Evolutionary conservation across 306 rosid genomes (phyloP).

Genomic region (Glycyrrhiza uralensis): DNA sequence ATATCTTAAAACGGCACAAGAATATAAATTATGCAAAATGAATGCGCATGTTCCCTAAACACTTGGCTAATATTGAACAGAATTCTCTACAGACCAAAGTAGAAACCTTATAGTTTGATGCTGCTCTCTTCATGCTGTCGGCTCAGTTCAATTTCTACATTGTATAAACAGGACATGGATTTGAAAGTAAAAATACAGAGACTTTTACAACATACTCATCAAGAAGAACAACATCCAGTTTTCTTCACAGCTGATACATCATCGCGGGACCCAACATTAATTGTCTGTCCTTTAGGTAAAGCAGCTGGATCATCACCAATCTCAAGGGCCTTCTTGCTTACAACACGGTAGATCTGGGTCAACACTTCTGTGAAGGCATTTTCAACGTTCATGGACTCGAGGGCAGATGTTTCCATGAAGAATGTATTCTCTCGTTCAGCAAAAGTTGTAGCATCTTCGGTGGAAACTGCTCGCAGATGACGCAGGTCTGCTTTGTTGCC

Average conservation of each 20-base stretch:
- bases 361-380: slow-evolving; percentile 48
- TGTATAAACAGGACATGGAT: slow-evolving; percentile 37
- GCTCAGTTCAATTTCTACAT: slow-evolving; percentile 36
- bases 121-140: slow-evolving; percentile 24
- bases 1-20: slow-evolving; percentile 2
- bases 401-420: slow-evolving; percentile 55
- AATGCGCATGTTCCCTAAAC: slow-evolving; percentile 15
- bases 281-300: slow-evolving; percentile 48
- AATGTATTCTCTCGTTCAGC: slow-evolving; percentile 38
- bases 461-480: slow-evolving; percentile 41
- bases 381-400: slow-evolving; percentile 41
- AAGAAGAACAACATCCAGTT: slow-evolving; percentile 48
- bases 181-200: slow-evolving; percentile 11
- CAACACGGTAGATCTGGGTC: slow-evolving; percentile 38
- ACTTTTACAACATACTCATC: slow-evolving; percentile 36
- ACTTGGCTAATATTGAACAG: slow-evolving; percentile 33
- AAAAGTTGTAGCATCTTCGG: slow-evolving; percentile 30
- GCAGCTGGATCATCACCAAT: slow-evolving; percentile 35
- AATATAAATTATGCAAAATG: background rate
- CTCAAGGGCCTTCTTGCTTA: slow-evolving; percentile 49
- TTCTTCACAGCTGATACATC: slow-evolving; percentile 47
- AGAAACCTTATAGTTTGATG: slow-evolving; percentile 22
- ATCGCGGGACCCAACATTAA: slow-evolving; percentile 35
- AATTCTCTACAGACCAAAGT: slow-evolving; percentile 29
- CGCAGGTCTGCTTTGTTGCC: slow-evolving; percentile 50